Evolutionary conservation across 176 grass and related monocot species (phyloP).

Genomic region (Zoysia japonica): DNA sequence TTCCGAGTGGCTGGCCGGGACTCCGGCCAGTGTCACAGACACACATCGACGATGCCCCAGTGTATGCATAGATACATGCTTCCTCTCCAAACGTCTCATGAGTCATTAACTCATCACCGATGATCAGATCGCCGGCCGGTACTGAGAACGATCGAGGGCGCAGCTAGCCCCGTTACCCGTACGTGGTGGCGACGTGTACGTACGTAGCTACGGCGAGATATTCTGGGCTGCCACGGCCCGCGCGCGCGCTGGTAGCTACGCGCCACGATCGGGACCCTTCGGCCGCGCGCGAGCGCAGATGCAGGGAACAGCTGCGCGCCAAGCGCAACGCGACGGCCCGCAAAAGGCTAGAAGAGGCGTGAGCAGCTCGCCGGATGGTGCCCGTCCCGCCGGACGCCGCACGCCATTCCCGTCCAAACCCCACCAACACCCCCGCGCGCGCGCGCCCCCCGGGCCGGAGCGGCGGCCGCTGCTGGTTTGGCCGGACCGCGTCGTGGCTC

Average conservation of each 20-base stretch:
- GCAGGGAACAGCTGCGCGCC: slow-evolving; percentile 44
- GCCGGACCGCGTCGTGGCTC: slow-evolving; percentile 13
- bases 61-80: too few relatives aligned
- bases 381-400: neutral
- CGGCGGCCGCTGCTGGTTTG: neutral
- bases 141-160: too few relatives aligned
- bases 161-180: too few relatives aligned
- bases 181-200: too few relatives aligned
- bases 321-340: slow-evolving; percentile 53
- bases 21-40: too few relatives aligned
- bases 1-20: too few relatives aligned
- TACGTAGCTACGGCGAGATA: neutral
- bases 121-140: too few relatives aligned
- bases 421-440: too few relatives aligned
- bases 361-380: neutral
- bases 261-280: slow-evolving; percentile 11
- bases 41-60: too few relatives aligned
- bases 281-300: slow-evolving; percentile 14
- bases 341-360: slow-evolving; percentile 45
- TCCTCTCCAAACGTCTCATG: too few relatives aligned
- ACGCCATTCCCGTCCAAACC: slow-evolving; percentile 28
- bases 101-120: too few relatives aligned
- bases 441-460: too few relatives aligned
- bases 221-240: neutral
- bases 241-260: neutral